Evolutionary conservation across 768 basidiomycete species (phyloP).

Genomic region (Goffeauzyma gilvescens): DNA sequence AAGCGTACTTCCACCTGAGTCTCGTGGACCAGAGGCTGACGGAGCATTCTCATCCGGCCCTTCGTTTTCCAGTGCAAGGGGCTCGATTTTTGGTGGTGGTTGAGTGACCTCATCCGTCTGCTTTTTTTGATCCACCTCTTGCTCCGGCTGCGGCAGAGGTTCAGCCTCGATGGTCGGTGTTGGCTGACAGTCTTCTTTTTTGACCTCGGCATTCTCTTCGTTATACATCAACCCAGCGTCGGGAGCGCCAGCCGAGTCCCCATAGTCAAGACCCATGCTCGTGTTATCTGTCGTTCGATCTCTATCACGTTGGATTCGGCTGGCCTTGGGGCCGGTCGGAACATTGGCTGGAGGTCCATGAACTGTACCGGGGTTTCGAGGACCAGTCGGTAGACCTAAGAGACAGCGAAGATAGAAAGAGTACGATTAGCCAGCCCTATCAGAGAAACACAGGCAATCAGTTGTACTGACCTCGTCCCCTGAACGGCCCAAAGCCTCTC

Average conservation of each 20-base stretch:
- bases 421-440: neutral
- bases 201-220: no score
- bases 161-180: no score
- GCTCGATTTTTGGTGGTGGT: no score
- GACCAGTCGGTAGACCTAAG: conserved; percentile 6
- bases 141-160: neutral
- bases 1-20: no score
- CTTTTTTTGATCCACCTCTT: neutral
- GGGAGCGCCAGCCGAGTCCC: conserved; percentile 2
- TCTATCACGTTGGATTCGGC: conserved; percentile 6
- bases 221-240: neutral
- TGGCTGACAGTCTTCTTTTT: no score
- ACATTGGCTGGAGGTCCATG: neutral
- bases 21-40: no score
- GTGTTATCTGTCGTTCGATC: conserved; percentile 3
- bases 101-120: neutral
- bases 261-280: conserved; percentile 10
- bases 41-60: no score
- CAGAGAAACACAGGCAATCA: neutral
- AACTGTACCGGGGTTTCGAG: conserved; percentile 8
- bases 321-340: conserved; percentile 11
- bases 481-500: neutral
- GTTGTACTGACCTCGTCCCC: neutral
- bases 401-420: neutral
- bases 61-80: no score